A percentile compares a stretch with the other conserved stretches of the same genome.
phyloP scores from a whole-genome alignment of 148 eudicot species.

The Rhododendron ferrugineum region DNA sequence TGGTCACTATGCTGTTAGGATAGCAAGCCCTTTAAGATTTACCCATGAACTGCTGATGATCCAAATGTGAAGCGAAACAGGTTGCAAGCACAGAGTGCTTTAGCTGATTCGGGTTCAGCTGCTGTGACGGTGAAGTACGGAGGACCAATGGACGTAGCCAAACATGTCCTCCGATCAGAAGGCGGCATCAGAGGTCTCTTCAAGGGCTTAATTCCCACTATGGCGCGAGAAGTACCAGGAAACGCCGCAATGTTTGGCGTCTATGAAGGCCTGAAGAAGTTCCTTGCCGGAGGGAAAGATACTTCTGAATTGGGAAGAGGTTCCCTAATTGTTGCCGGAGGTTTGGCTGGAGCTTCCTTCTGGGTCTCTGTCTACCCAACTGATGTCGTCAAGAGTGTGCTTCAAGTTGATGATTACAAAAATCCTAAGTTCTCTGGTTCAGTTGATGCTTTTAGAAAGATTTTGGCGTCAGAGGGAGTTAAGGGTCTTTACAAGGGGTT shows the following conservation, averaged over 20 bases:
- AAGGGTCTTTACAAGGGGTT: conserved; percentile 92
- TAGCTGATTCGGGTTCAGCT: conserved; percentile 47
- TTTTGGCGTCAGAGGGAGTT: conserved; percentile 63
- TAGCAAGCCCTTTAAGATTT: not conserved
- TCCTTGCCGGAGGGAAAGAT: conserved; percentile 69
- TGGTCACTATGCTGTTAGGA: not conserved
- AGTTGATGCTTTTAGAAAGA: conserved; percentile 68
- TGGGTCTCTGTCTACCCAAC: conserved; percentile 81
- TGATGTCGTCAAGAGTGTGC: conserved; percentile 83
- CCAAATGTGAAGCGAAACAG: conserved; percentile 26
- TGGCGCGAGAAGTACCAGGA: conserved; percentile 95
- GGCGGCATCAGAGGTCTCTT: conserved; percentile 79
- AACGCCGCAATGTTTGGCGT: conserved; percentile 91
- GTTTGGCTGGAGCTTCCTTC: conserved; percentile 79
- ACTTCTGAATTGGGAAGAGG: conserved; percentile 78
- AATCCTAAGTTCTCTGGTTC: conserved; percentile 74
- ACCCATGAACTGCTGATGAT: conserved; percentile 2
- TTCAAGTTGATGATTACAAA: conserved; percentile 81
- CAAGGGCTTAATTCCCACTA: conserved; percentile 80
- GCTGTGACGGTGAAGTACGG: conserved; percentile 61
- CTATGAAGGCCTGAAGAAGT: conserved; percentile 72
- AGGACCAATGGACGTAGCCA: conserved; percentile 86
- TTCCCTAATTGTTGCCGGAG: conserved; percentile 69
- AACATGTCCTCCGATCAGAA: conserved; percentile 62
- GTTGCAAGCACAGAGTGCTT: conserved; percentile 89